A percentile compares a stretch with the other conserved stretches of the same genome.
Evolutionary conservation across 2,329 filamentous ascomycete species (phyloP).

Genomic region (Ceratocystis alfenasii): DNA sequence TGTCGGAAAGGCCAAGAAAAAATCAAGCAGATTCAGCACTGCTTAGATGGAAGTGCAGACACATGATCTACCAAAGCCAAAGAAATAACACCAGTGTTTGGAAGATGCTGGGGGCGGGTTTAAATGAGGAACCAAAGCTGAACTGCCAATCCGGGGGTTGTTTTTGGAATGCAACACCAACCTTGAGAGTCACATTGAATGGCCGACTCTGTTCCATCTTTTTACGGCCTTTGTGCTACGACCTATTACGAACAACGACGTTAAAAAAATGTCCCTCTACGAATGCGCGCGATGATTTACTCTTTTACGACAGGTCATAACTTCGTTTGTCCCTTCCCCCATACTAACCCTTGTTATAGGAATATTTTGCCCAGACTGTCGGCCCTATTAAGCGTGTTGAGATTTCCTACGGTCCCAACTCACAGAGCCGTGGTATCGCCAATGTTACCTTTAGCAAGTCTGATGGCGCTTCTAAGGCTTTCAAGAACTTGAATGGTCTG

Average conservation of each 20-base stretch:
- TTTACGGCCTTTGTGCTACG: background rate
- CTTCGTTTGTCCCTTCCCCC: constrained; percentile 29
- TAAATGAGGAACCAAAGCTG: constrained; percentile 3
- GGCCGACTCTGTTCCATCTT: background rate
- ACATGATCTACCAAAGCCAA: background rate
- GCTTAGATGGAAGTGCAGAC: background rate
- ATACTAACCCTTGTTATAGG: constrained; percentile 54
- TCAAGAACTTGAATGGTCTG: constrained; percentile 72
- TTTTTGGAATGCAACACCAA: background rate
- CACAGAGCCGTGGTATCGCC: constrained; percentile 81
- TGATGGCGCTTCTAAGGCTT: constrained; percentile 74
- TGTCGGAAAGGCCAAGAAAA: background rate
- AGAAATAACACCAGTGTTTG: background rate
- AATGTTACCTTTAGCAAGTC: constrained; percentile 75
- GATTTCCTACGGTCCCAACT: constrained; percentile 84
- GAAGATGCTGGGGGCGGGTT: constrained; percentile 10
- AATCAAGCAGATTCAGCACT: background rate
- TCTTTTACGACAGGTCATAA: constrained; percentile 31
- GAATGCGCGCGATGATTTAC: constrained; percentile 35
- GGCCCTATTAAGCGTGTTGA: constrained; percentile 85
- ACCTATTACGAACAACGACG: constrained; percentile 10
- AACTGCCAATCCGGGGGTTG: constrained; percentile 10
- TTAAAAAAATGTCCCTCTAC: constrained; percentile 27
- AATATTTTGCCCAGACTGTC: constrained; percentile 84
- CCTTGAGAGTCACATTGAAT: background rate